Percentiles rank a stretch among this genome's conserved stretches.
These are phyloP conservation scores for Nannochloropsis oceanica DNA, from an alignment of 108 stramenopile genomes.

Conservation along the genomic window DNA sequence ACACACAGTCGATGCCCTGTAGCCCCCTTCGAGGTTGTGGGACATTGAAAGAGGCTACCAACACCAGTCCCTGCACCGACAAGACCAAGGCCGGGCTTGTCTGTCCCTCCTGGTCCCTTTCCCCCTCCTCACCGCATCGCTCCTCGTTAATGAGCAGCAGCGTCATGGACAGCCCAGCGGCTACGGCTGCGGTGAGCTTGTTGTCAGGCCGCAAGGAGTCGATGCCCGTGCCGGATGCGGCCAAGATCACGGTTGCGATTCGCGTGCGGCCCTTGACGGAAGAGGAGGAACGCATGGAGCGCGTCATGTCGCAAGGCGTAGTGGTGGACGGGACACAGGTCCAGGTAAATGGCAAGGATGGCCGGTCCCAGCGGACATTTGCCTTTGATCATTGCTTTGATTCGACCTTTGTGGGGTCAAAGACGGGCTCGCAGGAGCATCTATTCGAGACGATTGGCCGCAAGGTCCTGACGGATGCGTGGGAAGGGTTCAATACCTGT, in stretches of 20 bases:
- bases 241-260: not conserved
- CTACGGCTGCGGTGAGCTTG: not conserved
- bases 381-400: not conserved
- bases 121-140: no score
- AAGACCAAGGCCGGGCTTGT: no score
- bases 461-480: not conserved
- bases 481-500: slow-evolving; percentile 17
- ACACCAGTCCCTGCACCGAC: no score
- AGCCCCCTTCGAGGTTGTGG: no score
- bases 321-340: not conserved
- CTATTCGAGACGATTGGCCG: not conserved
- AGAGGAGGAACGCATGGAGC: not conserved
- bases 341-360: not conserved
- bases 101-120: no score
- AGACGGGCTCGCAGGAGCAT: not conserved
- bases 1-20: no score
- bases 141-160: not conserved
- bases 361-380: not conserved
- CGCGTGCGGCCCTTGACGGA: not conserved
- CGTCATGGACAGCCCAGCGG: not conserved
- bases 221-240: not conserved
- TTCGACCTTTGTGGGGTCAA: not conserved
- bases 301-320: not conserved
- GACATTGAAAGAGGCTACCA: no score
- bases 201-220: not conserved